Conservation (phyloP, 768 basidiomycete genomes). For the Kwoniella sp. region DNA sequence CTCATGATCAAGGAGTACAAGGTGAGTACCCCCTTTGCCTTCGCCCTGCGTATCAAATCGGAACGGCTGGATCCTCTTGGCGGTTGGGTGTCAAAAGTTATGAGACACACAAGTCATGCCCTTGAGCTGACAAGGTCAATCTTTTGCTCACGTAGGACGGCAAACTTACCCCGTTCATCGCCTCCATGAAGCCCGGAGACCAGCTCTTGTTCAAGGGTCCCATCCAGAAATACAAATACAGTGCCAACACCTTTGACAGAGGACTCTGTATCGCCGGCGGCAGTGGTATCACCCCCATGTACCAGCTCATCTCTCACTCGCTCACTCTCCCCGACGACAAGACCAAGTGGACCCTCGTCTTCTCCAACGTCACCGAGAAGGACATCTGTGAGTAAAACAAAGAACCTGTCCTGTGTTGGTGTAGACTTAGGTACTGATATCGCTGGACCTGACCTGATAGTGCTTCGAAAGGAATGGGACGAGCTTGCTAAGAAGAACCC, state of each 20-base stretch:
- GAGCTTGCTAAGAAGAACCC: constrained; percentile 58
- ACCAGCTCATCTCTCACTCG: constrained; percentile 69
- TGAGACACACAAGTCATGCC: too few relatives aligned
- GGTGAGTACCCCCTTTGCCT: constrained; percentile 50
- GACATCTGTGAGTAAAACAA: constrained; percentile 75
- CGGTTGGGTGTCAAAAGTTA: too few relatives aligned
- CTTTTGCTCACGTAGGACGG: constrained; percentile 66
- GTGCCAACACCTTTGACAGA: constrained; percentile 65
- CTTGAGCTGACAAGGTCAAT: constrained; percentile 6
- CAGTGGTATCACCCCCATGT: constrained; percentile 71
- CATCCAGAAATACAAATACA: constrained; percentile 81
- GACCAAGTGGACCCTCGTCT: constrained; percentile 91
- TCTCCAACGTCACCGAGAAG: constrained; percentile 82
- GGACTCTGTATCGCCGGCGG: constrained; percentile 91
- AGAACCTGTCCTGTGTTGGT: too few relatives aligned
- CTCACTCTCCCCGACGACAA: constrained; percentile 73
- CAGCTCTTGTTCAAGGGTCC: constrained; percentile 87
- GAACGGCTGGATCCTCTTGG: too few relatives aligned
- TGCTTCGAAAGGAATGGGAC: constrained; percentile 56
- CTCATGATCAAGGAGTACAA: constrained; percentile 78
- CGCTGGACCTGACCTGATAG: too few relatives aligned
- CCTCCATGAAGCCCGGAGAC: constrained; percentile 70
- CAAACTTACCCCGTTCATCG: constrained; percentile 80
- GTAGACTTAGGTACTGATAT: too few relatives aligned
- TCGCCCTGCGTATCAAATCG: too few relatives aligned